Percentiles rank a stretch among this genome's conserved stretches.
Conservation (phyloP, 2,329 filamentous ascomycete species). For the Colletotrichum paranaense region DNA sequence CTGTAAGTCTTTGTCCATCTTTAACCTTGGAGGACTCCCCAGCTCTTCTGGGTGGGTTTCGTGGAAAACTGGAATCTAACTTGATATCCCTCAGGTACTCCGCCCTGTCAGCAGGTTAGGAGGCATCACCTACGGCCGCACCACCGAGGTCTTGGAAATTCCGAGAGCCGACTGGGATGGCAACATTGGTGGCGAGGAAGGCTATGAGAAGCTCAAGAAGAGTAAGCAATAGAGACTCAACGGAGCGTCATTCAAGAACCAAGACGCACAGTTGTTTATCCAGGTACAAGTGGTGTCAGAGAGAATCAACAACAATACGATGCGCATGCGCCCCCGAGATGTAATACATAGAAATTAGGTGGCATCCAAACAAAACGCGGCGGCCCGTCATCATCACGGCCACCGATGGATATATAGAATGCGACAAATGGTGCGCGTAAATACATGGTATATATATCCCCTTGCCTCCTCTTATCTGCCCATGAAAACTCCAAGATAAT, state of each 20-base stretch:
- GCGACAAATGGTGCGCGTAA: not conserved
- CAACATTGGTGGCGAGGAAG: conserved; percentile 64
- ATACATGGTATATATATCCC: conserved; percentile 5
- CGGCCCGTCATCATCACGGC: not conserved
- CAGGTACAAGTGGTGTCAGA: not conserved
- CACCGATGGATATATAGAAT: conserved; percentile 23
- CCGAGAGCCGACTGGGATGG: conserved; percentile 69
- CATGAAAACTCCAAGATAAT: conserved; percentile 13
- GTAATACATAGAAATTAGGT: not conserved
- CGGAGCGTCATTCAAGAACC: not conserved
- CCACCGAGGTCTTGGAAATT: conserved; percentile 78
- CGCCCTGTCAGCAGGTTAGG: conserved; percentile 83
- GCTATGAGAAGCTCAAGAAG: conserved; percentile 66
- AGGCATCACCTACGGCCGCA: conserved; percentile 85
- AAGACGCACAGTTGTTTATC: not conserved
- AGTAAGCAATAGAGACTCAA: conserved; percentile 46
- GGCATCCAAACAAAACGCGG: not conserved
- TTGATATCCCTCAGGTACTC: conserved; percentile 63
- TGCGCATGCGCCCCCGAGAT: not conserved
- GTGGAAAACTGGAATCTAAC: not conserved
- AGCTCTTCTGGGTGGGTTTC: not conserved
- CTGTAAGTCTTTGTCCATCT: conserved; percentile 55
- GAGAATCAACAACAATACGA: not conserved
- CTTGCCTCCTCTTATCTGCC: not conserved
- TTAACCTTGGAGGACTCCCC: too few relatives aligned